Conservation (phyloP, 371 early-diverging fungal species). For the Lichtheimia hyalospora region DNA sequence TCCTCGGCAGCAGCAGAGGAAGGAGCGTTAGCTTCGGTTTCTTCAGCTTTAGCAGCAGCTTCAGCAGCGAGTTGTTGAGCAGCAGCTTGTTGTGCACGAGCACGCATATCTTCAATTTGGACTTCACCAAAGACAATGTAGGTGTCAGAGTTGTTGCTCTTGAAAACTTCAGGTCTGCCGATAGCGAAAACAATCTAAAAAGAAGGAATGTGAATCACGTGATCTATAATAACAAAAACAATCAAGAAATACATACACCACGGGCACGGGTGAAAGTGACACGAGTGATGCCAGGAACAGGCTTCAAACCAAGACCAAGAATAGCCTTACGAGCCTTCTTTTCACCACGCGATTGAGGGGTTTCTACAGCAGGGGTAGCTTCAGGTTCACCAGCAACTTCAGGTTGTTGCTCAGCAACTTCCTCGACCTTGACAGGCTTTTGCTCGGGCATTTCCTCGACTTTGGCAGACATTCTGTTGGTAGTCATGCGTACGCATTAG, state of each 20-base stretch:
- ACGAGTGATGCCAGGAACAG: constrained; percentile 84
- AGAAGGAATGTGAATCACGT: not conserved
- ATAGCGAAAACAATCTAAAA: constrained; percentile 81
- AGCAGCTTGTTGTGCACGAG: constrained; percentile 71
- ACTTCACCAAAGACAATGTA: constrained; percentile 97
- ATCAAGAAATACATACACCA: constrained; percentile 65
- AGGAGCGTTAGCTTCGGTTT: constrained; percentile 36
- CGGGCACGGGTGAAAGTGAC: constrained; percentile 89
- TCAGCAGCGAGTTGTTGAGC: constrained; percentile 61
- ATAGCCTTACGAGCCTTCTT: constrained; percentile 97
- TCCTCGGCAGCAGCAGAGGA: constrained; percentile 43
- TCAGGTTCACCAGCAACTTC: constrained; percentile 23
- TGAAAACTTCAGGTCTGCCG: constrained; percentile 91
- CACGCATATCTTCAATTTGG: constrained; percentile 82
- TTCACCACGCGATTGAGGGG: constrained; percentile 77
- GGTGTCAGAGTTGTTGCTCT: constrained; percentile 84
- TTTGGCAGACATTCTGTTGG: constrained; percentile 28
- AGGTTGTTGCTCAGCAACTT: constrained; percentile 18
- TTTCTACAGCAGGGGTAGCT: constrained; percentile 37
- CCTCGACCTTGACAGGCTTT: constrained; percentile 23
- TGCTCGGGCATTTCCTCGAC: constrained; percentile 29
- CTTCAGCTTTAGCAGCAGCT: constrained; percentile 49
- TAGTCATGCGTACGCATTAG: too few relatives aligned
- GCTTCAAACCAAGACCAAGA: constrained; percentile 88
- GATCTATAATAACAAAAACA: constrained; percentile 82